Evolutionary conservation across 2,329 filamentous ascomycete species (phyloP).

Genomic region (Penicillium hordei): DNA sequence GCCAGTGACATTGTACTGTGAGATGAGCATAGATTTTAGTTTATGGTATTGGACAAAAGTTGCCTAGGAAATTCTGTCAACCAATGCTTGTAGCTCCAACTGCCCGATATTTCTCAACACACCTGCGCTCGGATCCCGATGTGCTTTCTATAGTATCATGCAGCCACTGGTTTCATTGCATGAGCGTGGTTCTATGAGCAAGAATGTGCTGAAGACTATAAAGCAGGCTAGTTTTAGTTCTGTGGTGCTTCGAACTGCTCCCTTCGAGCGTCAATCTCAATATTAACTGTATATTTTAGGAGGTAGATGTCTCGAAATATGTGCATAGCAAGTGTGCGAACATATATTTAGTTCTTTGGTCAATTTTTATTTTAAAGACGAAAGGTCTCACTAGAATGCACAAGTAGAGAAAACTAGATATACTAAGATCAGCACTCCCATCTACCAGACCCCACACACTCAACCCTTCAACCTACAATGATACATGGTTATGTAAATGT

Average conservation of each 20-base stretch:
- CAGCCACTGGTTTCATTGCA: not conserved
- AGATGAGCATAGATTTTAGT: not conserved
- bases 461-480: not conserved
- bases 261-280: not conserved
- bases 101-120: not conserved
- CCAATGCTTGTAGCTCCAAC: not conserved
- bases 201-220: not conserved
- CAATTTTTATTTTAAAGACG: not conserved
- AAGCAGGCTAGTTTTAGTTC: not conserved
- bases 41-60: not conserved
- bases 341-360: not conserved
- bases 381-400: not conserved
- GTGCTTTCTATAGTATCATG: not conserved
- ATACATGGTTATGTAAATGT: not conserved
- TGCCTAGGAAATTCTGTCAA: not conserved
- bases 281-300: not conserved
- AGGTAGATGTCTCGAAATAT: not conserved
- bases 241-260: too few relatives aligned
- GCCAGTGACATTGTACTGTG: not conserved
- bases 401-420: not conserved
- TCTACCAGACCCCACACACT: too few relatives aligned
- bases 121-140: not conserved
- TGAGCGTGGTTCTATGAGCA: too few relatives aligned
- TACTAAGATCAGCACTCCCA: not conserved
- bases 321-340: too few relatives aligned